These are phyloP conservation scores for Aquilaria yunnanensis DNA, from an alignment of 345 rosid species.

Conservation along the genomic window DNA sequence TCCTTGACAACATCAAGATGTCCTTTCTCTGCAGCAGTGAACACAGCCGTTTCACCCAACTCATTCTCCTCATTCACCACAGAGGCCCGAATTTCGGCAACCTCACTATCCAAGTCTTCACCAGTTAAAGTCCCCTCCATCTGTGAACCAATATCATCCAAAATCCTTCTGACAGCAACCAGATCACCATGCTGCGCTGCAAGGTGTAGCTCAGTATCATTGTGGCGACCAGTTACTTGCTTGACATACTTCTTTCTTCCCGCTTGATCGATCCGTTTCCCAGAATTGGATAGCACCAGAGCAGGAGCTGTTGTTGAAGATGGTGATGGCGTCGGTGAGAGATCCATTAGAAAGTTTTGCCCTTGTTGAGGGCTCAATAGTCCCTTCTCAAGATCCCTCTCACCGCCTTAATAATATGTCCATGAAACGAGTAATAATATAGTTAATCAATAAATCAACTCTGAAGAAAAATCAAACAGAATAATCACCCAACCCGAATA, in stretches of 20 bases:
- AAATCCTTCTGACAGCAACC: constrained; percentile 66
- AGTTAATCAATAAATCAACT: not conserved
- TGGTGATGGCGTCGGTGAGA: constrained; percentile 73
- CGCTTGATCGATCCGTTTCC: constrained; percentile 89
- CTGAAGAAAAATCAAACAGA: constrained; percentile 17
- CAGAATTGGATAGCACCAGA: constrained; percentile 67
- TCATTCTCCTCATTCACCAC: constrained; percentile 92
- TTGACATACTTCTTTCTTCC: constrained; percentile 90
- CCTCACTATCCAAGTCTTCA: constrained; percentile 67
- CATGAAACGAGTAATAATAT: no score
- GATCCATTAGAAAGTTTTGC: constrained; percentile 38
- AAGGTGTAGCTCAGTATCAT: constrained; percentile 82
- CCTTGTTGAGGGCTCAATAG: constrained; percentile 23
- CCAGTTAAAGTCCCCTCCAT: constrained; percentile 63
- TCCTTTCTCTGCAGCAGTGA: constrained; percentile 87
- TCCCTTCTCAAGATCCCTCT: constrained; percentile 69
- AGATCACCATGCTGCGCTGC: constrained; percentile 88
- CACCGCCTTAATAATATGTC: constrained; percentile 31
- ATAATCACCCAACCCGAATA: constrained; percentile 13
- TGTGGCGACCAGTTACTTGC: constrained; percentile 88
- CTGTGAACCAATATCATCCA: constrained; percentile 62
- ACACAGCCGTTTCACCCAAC: constrained; percentile 84
- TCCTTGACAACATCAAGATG: constrained; percentile 87
- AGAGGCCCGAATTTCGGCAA: constrained; percentile 73
- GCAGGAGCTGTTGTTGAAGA: constrained; percentile 81